Base-by-base conservation (phyloP, 768 basidiomycete species). In the Leccinum longicurvipes region DNA sequence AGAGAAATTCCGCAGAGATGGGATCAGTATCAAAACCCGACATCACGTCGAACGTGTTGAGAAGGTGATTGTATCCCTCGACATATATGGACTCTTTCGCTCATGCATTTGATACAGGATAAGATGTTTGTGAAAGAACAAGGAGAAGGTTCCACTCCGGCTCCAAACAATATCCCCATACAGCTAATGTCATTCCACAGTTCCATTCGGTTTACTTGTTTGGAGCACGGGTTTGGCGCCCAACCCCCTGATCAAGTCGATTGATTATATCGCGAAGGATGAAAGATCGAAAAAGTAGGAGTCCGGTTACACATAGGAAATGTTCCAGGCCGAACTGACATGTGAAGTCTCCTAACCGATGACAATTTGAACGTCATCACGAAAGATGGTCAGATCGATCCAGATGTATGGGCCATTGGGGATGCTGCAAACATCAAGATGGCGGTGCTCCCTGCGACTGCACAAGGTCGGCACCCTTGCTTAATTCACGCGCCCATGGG, bases 151-250 rank as follows among this genome's bases (percentile, higher is more conserved):
- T 55, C 47, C 47, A 49, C 24, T 32, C 31, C 50, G 8, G 2
- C 57, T 39, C 59, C 53, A 59, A 34, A 42, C 28, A 25, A 50
- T 45, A 41, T 61, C 44, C 12, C 48, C 23, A 50, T 47, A 19
- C 15, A 19, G 9, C 59, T 56, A 46, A 58, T 14, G 56, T 50
- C 34, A 50, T 54, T 49, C 47, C 57, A 12, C 56, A 91, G 91
- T 91, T 34, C 85, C 83, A 6, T 90, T 87, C 68, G 91, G 93
- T 24, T 74, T 94, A 21, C 79, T 91, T 11, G 90, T 94, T 15
- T 94, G 92, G 92, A 87, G 85, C 57, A 94, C 93, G 2, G 93
- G 92, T 2, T 76, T 94, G 3, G 80, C 89, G 6, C 83, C 90
- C 4, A 94, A 93, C 66, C 91, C 93, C 7, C 73, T 94, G 25